Base-by-base conservation (phyloP, 2,329 filamentous ascomycete species). In the Kalaharituber pfeilii region DNA sequence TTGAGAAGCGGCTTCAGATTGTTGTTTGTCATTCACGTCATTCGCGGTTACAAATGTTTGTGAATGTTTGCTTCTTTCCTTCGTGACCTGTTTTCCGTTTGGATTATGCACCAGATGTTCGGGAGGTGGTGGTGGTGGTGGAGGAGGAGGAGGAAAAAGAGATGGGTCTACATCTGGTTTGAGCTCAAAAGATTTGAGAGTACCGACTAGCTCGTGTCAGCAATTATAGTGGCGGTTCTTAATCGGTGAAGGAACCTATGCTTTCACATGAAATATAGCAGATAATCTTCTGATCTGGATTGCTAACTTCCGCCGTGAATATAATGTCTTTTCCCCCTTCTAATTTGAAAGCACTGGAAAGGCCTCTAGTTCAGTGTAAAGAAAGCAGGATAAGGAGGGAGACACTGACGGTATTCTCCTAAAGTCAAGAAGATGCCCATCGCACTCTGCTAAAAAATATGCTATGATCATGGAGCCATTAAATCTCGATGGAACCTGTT, bases 221-320 rank as follows among this genome's bases (percentile, higher is more conserved):
- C 15, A 1, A 13, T 66, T n/a, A n/a, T n/a, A n/a, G n/a, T n/a
- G n/a, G n/a, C n/a, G n/a, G n/a, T n/a, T n/a, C n/a, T n/a, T n/a
- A 5, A 6, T 47, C 13, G 42, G 42, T 5, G n/a, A n/a, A 56
- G 68, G 57, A 66, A 77, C 76, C 85, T 62, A 96, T 82, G 44
- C 86, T 81, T 68, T 95, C 89, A 60, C 88, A 96, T 66, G 85
- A 84, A 50, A 88, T 72, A 64, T 81, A 78, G 57, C 80, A 85
- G 24, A 73, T 73, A 29, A 91, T 75, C 2, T 73, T 69, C 54
- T 82, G 76, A 18, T 76, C 74, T 0, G 71, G 65, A 3, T 69
- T 69, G 1, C 67, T 73, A 20, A 86, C 65, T 0, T 75, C 69
- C 1, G 80, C 75, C 20, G 69, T 75, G 58, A 82, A 81, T 0